Evolutionary conservation across 2,329 filamentous ascomycete genomes (phyloP), one percentile per base, ranked within the genome.

Genomic region (Aspergillus arachidicola): DNA sequence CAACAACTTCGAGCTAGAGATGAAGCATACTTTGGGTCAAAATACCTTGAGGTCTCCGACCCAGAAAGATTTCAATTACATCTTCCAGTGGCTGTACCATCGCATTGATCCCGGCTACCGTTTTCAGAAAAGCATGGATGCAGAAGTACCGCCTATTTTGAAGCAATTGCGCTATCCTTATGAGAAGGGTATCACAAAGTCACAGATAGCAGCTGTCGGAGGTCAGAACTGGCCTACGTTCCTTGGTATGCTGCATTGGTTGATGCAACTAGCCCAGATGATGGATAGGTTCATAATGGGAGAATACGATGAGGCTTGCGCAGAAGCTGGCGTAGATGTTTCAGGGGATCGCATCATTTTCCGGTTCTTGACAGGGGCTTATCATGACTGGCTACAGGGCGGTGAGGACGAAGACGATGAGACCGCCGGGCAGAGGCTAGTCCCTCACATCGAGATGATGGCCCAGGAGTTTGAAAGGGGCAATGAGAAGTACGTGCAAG

Each of bases 161-260:
- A 96, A 97, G 75, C 94, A 97, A 75, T 82, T 99, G 73, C 88
- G 94, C 59, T 99, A 99, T 74, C 95, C 95, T 0, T 99, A 93
- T 74, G 93, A 97, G 73, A 92, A 93, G 78, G 94, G 90, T 73
- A 98, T 99, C 71, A 97, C 93, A 60, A 99, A 98, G 79, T 97
- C 93, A 58, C 93, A 97, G 74, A 93, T 99, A 62, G 89, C 93
- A 0, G 95, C 96, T 2, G 95, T 98, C 0, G 95, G 95, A 68
- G 94, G 94, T 3, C 93, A 97, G 78, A 98, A 98, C 75, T 99
- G 95, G 95, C 91, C 91, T 66, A 95, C 93, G 0, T 98, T 99
- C 73, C 83, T 99, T 14, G 95, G 94, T 0, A 83, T 99, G 76
- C 84, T 99, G 57, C 94, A 99, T 80, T 99, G 95, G 95, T 94